These are phyloP conservation scores for Helminthosporium solani DNA, from an alignment of 2,329 filamentous ascomycete species.

Conservation along the genomic window DNA sequence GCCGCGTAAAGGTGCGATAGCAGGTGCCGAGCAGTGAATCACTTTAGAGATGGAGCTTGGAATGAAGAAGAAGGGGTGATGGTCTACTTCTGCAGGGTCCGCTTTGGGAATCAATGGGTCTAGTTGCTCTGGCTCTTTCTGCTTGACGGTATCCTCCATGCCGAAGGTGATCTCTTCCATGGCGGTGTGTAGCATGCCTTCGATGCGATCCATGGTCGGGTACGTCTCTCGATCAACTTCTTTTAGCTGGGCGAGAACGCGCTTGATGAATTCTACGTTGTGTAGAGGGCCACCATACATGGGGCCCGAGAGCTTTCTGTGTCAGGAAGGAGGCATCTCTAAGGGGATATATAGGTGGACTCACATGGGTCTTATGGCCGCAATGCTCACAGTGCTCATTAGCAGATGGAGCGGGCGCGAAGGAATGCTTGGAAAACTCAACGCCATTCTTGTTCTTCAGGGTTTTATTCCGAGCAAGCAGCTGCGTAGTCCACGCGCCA, in stretches of 20 bases:
- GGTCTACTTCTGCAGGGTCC: conserved; percentile 56
- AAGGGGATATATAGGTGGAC: conserved; percentile 1
- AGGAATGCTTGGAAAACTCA: conserved; percentile 73
- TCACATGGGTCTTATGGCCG: conserved; percentile 73
- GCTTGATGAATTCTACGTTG: conserved; percentile 76
- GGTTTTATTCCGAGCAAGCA: conserved; percentile 68
- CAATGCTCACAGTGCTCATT: conserved; percentile 77
- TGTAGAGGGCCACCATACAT: conserved; percentile 95
- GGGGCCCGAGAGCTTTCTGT: conserved; percentile 67
- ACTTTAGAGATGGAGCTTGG: conserved; percentile 73
- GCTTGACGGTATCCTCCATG: conserved; percentile 19
- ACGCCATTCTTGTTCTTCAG: conserved; percentile 67
- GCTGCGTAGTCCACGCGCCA: conserved; percentile 85
- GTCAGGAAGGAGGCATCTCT: neutral
- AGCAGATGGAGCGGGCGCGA: conserved; percentile 68
- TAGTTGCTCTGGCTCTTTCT: conserved; percentile 22
- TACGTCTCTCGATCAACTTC: conserved; percentile 69
- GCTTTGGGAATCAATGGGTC: conserved; percentile 43
- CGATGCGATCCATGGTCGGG: conserved; percentile 74
- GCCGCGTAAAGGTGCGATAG: conserved; percentile 76
- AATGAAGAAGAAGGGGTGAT: conserved; percentile 82
- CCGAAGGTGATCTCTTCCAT: conserved; percentile 66
- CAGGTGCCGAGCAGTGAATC: conserved; percentile 75
- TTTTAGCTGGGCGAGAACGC: conserved; percentile 72
- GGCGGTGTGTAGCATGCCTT: conserved; percentile 89